phyloP scores from a whole-genome alignment of 78 protist species.

The Dictyostelium capitatum region DNA sequence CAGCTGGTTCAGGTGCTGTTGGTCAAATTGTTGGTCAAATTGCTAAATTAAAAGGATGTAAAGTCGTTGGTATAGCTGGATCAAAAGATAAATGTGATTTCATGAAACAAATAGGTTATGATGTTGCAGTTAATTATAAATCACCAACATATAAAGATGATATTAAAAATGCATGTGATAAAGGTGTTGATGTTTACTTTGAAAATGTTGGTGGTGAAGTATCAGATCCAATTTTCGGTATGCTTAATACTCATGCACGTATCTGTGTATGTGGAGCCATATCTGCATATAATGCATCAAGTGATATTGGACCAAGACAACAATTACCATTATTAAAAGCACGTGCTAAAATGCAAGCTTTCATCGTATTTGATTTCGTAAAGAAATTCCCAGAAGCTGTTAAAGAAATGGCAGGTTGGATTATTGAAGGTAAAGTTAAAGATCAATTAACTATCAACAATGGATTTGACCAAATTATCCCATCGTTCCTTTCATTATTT shows the following conservation, averaged over 20 bases:
- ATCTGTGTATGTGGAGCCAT: constrained; percentile 72
- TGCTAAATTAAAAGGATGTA: constrained; percentile 40
- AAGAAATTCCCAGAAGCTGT: not conserved
- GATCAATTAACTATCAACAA: constrained; percentile 30
- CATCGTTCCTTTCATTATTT: constrained; percentile 37
- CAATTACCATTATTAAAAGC: constrained; percentile 22
- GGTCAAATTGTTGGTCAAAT: constrained; percentile 58
- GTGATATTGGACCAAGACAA: constrained; percentile 3
- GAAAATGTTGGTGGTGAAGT: constrained; percentile 90
- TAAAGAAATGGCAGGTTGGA: not conserved
- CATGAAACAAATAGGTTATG: constrained; percentile 38
- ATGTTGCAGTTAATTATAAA: constrained; percentile 71
- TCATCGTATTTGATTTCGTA: constrained; percentile 13
- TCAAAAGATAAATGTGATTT: constrained; percentile 56
- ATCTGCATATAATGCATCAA: constrained; percentile 57
- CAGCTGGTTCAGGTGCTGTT: constrained; percentile 86
- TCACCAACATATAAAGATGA: not conserved
- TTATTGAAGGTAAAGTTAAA: constrained; percentile 33
- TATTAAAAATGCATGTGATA: constrained; percentile 50
- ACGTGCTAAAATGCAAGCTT: constrained; percentile 72
- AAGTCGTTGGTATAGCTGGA: constrained; percentile 86
- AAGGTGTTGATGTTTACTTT: constrained; percentile 84
- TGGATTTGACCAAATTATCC: constrained; percentile 71
- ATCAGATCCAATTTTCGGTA: constrained; percentile 53
- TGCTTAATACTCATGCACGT: constrained; percentile 33